phyloP scores from a whole-genome alignment of 352 stramenopile species.

The Phytopythium cucurbitacearum region DNA sequence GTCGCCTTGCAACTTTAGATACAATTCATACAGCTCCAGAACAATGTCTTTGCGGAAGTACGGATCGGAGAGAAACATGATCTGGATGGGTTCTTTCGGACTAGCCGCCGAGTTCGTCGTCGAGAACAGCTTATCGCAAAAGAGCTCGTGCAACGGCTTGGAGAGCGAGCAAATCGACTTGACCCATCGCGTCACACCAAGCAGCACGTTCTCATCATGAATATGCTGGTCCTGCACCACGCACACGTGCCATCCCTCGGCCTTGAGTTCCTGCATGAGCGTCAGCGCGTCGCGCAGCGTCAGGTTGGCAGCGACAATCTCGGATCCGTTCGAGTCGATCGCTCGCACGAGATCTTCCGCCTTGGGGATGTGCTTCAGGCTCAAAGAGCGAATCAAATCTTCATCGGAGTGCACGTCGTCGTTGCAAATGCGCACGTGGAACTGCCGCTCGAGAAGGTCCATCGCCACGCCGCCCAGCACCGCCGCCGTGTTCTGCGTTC shows the following conservation, averaged over 20 bases:
- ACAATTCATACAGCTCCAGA: conserved; percentile 90
- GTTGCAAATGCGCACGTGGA: conserved; percentile 95
- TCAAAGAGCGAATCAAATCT: conserved; percentile 93
- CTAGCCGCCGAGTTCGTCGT: conserved; percentile 5
- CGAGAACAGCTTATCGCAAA: conserved; percentile 67
- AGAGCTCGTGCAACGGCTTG: conserved; percentile 52
- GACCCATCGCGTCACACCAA: conserved; percentile 72
- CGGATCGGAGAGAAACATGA: conserved; percentile 92
- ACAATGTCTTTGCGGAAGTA: conserved; percentile 94
- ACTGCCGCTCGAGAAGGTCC: conserved; percentile 28
- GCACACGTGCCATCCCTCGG: conserved; percentile 81
- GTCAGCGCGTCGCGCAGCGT: conserved; percentile 49
- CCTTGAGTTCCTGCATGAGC: conserved; percentile 77
- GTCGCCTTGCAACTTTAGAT: conserved; percentile 93
- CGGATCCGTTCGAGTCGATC: conserved; percentile 73
- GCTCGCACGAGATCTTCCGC: conserved; percentile 58
- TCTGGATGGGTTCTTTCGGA: conserved; percentile 68
- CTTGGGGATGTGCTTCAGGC: conserved; percentile 56
- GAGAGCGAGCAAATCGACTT: conserved; percentile 58
- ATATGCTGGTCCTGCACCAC: conserved; percentile 70
- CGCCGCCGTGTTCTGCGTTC: conserved; percentile 3
- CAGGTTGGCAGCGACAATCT: conserved; percentile 57
- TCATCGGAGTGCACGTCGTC: conserved; percentile 98
- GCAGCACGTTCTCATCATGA: conserved; percentile 60
- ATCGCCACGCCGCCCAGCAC: too few relatives aligned